Percentiles rank a stretch among this genome's conserved stretches.
phyloP scores from a whole-genome alignment of 768 basidiomycete species.

The Fomitopsis serialis region DNA sequence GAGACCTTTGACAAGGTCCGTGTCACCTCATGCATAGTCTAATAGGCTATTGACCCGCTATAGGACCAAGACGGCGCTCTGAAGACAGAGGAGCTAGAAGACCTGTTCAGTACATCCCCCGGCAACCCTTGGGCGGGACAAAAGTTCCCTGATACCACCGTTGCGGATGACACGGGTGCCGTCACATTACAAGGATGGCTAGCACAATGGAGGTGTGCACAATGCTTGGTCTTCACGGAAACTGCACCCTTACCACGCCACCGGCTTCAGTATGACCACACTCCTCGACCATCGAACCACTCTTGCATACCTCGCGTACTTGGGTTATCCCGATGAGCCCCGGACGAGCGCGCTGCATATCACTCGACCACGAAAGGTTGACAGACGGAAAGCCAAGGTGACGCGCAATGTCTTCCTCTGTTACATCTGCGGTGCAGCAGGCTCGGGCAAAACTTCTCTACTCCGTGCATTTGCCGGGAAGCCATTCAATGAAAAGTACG shows the following conservation, averaged over 20 bases:
- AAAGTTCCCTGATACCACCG: constrained; percentile 86
- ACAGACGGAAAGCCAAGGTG: constrained; percentile 83
- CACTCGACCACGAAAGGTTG: constrained; percentile 77
- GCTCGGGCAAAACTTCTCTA: constrained; percentile 90
- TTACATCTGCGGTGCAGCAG: constrained; percentile 93
- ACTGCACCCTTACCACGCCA: neutral
- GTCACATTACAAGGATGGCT: constrained; percentile 98
- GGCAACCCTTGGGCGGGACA: constrained; percentile 96
- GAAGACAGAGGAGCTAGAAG: constrained; percentile 74
- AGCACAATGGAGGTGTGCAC: constrained; percentile 88
- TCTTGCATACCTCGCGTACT: constrained; percentile 89
- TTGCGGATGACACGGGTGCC: constrained; percentile 80
- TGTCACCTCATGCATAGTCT: constrained; percentile 2
- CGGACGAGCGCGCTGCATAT: constrained; percentile 83
- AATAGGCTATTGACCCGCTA: constrained; percentile 2
- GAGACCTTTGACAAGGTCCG: constrained; percentile 91
- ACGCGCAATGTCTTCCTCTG: constrained; percentile 89
- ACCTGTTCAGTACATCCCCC: constrained; percentile 90
- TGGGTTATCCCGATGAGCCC: constrained; percentile 80
- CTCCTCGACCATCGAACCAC: constrained; percentile 91
- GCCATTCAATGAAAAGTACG: constrained; percentile 65
- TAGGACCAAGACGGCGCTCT: constrained; percentile 95
- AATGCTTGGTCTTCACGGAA: neutral
- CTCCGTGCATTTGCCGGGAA: constrained; percentile 84
- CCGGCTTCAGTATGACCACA: constrained; percentile 79